phyloP scores from a whole-genome alignment of 176 grass and related monocot species.

The Rhipidocladum racemiflorum region DNA sequence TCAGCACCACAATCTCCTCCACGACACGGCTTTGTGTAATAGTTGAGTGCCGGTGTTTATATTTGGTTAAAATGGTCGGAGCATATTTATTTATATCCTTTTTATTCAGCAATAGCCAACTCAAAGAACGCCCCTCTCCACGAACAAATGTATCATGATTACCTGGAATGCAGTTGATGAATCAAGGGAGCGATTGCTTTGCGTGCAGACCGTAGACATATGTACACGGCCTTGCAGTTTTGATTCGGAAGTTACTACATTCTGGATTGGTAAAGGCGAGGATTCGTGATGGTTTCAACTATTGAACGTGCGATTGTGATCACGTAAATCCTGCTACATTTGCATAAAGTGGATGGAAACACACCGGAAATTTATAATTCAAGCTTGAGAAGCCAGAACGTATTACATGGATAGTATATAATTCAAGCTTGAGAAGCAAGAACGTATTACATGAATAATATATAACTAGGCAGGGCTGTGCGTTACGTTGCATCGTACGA shows the following conservation, averaged over 20 bases:
- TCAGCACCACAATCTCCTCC: neutral
- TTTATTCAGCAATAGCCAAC: neutral
- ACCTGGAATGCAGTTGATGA: neutral
- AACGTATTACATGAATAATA: too few relatives aligned
- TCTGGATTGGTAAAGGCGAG: neutral
- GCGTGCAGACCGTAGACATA: neutral
- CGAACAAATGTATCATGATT: constrained; percentile 15
- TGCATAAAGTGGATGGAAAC: neutral
- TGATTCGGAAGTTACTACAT: neutral
- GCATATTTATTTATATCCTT: neutral
- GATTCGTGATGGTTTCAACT: neutral
- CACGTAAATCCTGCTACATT: neutral
- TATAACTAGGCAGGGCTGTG: too few relatives aligned
- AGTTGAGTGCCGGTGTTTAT: neutral
- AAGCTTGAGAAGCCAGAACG: neutral
- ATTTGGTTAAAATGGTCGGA: neutral
- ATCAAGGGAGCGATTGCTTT: neutral
- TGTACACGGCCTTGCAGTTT: neutral
- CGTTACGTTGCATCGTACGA: too few relatives aligned
- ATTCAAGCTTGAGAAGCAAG: too few relatives aligned
- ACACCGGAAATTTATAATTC: too few relatives aligned
- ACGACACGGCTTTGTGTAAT: neutral
- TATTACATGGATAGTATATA: neutral
- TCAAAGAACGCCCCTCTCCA: neutral
- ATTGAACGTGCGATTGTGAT: too few relatives aligned